phyloP scores from a whole-genome alignment of 148 eudicot genomes.

The Linanthus parryae region DNA sequence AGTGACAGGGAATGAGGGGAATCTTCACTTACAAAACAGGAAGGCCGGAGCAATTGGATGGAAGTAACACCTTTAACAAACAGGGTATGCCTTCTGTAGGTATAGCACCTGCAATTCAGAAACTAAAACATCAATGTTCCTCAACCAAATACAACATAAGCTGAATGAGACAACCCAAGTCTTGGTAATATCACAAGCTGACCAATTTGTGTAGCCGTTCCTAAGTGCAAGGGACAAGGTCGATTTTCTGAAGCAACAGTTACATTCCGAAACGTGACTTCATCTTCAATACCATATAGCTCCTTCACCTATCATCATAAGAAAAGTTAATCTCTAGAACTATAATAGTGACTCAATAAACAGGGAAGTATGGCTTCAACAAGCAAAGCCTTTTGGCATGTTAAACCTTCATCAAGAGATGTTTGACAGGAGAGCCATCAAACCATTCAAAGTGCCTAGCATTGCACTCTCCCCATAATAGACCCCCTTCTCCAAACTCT shows the following conservation, averaged over 20 bases:
- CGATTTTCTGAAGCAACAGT: slow-evolving; percentile 72
- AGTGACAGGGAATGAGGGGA: slow-evolving; percentile 1
- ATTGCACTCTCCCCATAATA: slow-evolving; percentile 93
- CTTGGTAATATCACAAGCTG: slow-evolving; percentile 7
- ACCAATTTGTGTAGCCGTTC: slow-evolving; percentile 99
- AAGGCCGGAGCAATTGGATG: slow-evolving; percentile 75
- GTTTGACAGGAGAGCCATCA: slow-evolving; percentile 61
- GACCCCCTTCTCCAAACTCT: slow-evolving; percentile 95
- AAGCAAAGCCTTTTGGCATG: slow-evolving; percentile 2
- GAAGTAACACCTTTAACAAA: slow-evolving; percentile 79
- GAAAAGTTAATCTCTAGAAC: slow-evolving; percentile 1
- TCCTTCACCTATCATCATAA: slow-evolving; percentile 68
- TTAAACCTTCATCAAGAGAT: slow-evolving; percentile 68
- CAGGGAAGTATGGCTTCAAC: slow-evolving; percentile 2
- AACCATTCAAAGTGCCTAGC: slow-evolving; percentile 92
- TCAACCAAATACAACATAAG: too few species aligned
- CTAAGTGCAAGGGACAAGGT: slow-evolving; percentile 87
- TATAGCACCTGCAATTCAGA: slow-evolving; percentile 74
- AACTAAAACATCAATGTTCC: too few species aligned
- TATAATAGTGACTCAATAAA: neutral
- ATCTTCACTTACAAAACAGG: slow-evolving; percentile 66
- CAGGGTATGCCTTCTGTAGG: slow-evolving; percentile 95
- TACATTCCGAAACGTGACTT: slow-evolving; percentile 69
- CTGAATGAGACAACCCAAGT: neutral
- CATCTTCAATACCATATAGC: slow-evolving; percentile 82